Evolutionary conservation across 305 asterid genomes (phyloP).

Genomic region (Plantago lanceolata): DNA sequence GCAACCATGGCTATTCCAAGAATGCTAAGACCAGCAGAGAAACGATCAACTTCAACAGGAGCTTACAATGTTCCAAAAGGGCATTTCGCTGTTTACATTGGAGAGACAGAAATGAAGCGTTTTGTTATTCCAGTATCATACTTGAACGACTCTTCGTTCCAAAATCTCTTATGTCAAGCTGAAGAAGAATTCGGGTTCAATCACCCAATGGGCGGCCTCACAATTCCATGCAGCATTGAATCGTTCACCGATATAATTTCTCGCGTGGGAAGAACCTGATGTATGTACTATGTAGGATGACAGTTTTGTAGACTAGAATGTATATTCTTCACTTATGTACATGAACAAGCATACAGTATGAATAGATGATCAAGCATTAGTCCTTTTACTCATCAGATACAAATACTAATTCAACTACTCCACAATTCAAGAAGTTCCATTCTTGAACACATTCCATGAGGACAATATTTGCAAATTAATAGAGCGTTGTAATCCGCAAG

Average conservation of each 20-base stretch:
- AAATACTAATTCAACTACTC: neutral
- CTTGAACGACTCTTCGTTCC: conserved; percentile 14
- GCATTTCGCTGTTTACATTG: neutral
- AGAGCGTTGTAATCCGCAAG: too few species aligned
- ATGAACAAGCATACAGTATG: neutral
- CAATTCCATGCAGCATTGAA: conserved; percentile 39
- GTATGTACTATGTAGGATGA: neutral
- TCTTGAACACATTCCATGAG: neutral
- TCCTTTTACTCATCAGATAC: neutral
- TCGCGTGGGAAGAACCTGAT: conserved; percentile 5
- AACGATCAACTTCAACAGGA: conserved; percentile 10
- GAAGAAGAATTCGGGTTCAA: conserved; percentile 40
- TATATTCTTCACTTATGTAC: neutral
- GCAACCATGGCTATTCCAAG: neutral
- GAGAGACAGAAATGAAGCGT: neutral
- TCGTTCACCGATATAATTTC: conserved; percentile 24
- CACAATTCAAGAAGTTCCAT: neutral
- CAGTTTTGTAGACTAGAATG: conserved; percentile 3
- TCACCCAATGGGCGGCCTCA: conserved; percentile 43
- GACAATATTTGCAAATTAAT: too few species aligned
- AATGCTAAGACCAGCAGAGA: conserved; percentile 14
- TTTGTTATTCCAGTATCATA: conserved; percentile 1
- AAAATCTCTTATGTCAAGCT: conserved; percentile 29
- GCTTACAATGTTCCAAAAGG: neutral
- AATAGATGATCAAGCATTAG: neutral